phyloP scores from a whole-genome alignment of 2,329 filamentous ascomycete species.

The Sclerotiophoma versabilis region DNA sequence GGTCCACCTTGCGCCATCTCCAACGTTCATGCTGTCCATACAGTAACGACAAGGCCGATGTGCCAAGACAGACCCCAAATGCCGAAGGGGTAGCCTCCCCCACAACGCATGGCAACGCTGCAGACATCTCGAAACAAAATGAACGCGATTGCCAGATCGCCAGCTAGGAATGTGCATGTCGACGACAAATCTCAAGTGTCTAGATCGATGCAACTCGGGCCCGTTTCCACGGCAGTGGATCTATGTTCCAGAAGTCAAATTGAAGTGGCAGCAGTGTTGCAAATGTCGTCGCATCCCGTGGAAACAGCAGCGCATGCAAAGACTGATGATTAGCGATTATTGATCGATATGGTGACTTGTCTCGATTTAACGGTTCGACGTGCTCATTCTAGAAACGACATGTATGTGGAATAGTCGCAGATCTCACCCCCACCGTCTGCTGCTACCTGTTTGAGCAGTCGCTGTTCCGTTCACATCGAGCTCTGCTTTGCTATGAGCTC shows the following conservation, averaged over 20 bases:
- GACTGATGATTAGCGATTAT: neutral
- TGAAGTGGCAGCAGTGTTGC: neutral
- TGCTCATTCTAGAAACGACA: neutral
- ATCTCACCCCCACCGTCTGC: neutral
- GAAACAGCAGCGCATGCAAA: neutral
- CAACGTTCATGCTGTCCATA: slow-evolving; percentile 4
- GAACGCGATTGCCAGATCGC: slow-evolving; percentile 11
- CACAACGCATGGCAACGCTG: neutral
- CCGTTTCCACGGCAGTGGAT: neutral
- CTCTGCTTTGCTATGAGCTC: neutral
- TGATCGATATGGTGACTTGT: neutral
- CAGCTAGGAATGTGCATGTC: neutral
- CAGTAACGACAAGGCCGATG: neutral
- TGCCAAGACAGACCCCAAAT: slow-evolving; percentile 2
- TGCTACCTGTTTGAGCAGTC: neutral
- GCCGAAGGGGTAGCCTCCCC: slow-evolving; percentile 1
- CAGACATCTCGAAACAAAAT: slow-evolving; percentile 2
- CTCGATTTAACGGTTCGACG: neutral
- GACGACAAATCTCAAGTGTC: neutral
- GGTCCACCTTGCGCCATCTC: slow-evolving; percentile 5
- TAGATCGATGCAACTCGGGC: neutral
- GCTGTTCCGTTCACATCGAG: neutral
- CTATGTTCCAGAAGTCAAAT: neutral
- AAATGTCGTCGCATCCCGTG: neutral
- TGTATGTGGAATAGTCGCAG: neutral